Evolutionary conservation across 805 yeast species (phyloP), one percentile per base, ranked within the genome.

Genomic region (Peterozyma xylosa): DNA sequence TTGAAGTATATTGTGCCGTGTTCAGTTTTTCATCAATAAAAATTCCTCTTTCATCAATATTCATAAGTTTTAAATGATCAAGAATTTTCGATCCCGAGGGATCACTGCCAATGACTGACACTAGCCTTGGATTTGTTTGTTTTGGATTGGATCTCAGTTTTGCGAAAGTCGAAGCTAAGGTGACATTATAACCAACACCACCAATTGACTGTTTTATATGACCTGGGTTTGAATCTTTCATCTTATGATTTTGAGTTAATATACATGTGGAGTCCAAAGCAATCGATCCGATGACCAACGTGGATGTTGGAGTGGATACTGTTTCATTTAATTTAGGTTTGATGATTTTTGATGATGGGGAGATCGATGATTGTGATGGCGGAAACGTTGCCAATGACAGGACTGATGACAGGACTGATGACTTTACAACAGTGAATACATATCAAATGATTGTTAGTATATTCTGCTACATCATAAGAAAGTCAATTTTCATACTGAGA

Each of bases 101-200:
- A 49, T 84, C 91, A n/a, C 68, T 54, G 2, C 86, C 88, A 5
- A 86, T 67, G 5, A 73, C 68, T 0, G 89, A 76, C 0, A 87
- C 60, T 30, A 86, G 67, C 17, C 73, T 63, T 6, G 37, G 16
- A 6, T 36, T 37, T 1, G 65, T 51, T 0, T 56, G 53, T 2
- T 50, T 51, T 41, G 48, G 56, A 2, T 42, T 30, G 37, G 35
- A 7, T 15, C 44, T 44, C 55, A 62, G 3, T 53, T 48, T 47
- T 18, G 50, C 49, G 47, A 68, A 73, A 15, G 60, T 54, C 3
- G 83, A 67, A 0, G 93, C 91, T n/a, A 74, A 54, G 0, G 86
- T 80, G 13, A 88, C 80, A 53, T 89, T 88, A 57, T 74, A 80
- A 0, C 88, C 96, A 2, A 88, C 96, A 1, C 96, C 96, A 1